These are phyloP conservation scores for Colletotrichum sidae DNA, from an alignment of 2,329 filamentous ascomycete genomes.

Conservation along the genomic window DNA sequence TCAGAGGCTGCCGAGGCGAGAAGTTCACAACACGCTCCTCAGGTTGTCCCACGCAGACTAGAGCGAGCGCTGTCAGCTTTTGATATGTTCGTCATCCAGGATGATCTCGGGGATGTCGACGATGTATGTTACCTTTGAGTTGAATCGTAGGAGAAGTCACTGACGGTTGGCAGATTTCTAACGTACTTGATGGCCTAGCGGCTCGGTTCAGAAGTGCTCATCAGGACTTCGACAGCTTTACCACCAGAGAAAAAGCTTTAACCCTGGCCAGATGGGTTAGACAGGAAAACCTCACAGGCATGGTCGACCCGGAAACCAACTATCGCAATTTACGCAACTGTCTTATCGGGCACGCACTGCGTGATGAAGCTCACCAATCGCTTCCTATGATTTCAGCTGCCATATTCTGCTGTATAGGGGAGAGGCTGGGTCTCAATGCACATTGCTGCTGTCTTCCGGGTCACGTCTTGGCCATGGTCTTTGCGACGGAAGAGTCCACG, in stretches of 20 bases:
- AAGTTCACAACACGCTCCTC: conserved; percentile 2
- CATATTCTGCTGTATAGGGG: conserved; percentile 86
- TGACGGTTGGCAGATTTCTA: conserved; percentile 61
- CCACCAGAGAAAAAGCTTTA: conserved; percentile 75
- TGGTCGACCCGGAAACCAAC: conserved; percentile 70
- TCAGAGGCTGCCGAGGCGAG: conserved; percentile 23
- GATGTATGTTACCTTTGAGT: conserved; percentile 62
- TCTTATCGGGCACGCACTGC: conserved; percentile 85
- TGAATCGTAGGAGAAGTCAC: conserved; percentile 26
- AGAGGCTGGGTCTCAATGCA: conserved; percentile 79
- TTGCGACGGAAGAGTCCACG: conserved; percentile 68
- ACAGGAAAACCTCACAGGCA: conserved; percentile 75
- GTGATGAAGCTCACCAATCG: conserved; percentile 78
- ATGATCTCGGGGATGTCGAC: conserved; percentile 77
- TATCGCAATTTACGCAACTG: conserved; percentile 89
- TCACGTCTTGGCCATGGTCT: conserved; percentile 86
- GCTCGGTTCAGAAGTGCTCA: conserved; percentile 64
- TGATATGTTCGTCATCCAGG: conserved; percentile 88
- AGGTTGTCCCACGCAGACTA: conserved; percentile 51
- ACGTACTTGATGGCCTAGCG: conserved; percentile 74
- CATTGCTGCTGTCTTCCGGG: conserved; percentile 84
- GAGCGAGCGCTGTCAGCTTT: conserved; percentile 85
- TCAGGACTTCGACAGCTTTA: conserved; percentile 64
- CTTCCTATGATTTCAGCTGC: conserved; percentile 87
- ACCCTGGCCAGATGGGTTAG: conserved; percentile 77